These are phyloP conservation scores for Daedaleopsis sinensis DNA, from an alignment of 768 basidiomycete genomes.

Conservation along the genomic window DNA sequence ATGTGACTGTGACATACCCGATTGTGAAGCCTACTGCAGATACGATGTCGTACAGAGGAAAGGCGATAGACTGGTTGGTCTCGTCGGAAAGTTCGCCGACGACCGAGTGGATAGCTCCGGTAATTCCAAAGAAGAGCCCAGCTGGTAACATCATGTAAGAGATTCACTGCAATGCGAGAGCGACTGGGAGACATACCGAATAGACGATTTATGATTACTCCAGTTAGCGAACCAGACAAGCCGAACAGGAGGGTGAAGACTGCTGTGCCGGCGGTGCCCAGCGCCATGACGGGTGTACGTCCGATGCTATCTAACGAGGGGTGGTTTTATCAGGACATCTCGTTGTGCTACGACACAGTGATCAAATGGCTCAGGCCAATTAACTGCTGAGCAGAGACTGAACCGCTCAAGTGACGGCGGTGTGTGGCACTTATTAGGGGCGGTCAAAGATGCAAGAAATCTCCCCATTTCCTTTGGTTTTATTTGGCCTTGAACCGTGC, in stretches of 20 bases:
- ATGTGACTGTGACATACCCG: constrained; percentile 39
- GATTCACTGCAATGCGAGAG: not conserved
- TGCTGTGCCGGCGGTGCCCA: constrained; percentile 51
- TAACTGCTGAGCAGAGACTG: too few relatives aligned
- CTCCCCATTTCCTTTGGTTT: too few relatives aligned
- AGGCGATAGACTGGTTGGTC: constrained; percentile 60
- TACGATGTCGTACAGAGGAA: constrained; percentile 60
- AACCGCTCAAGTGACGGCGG: too few relatives aligned
- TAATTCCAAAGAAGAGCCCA: constrained; percentile 29
- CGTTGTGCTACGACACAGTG: not conserved
- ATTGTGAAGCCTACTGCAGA: constrained; percentile 62
- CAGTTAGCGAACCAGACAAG: constrained; percentile 51
- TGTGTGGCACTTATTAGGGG: too few relatives aligned
- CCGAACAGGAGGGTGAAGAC: constrained; percentile 58
- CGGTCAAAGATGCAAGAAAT: too few relatives aligned
- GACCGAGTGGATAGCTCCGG: constrained; percentile 45
- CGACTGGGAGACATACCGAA: constrained; percentile 32
- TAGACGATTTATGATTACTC: constrained; percentile 50
- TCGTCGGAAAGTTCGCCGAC: constrained; percentile 55
- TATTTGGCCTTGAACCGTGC: too few relatives aligned
- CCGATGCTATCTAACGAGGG: constrained; percentile 53
- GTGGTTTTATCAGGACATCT: too few relatives aligned
- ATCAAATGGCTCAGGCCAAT: too few relatives aligned
- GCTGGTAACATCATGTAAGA: constrained; percentile 16
- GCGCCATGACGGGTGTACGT: constrained; percentile 61